A percentile compares a stretch with the other conserved stretches of the same genome.
Conservation (phyloP, 148 eudicot species). For the Rheum nobile region DNA sequence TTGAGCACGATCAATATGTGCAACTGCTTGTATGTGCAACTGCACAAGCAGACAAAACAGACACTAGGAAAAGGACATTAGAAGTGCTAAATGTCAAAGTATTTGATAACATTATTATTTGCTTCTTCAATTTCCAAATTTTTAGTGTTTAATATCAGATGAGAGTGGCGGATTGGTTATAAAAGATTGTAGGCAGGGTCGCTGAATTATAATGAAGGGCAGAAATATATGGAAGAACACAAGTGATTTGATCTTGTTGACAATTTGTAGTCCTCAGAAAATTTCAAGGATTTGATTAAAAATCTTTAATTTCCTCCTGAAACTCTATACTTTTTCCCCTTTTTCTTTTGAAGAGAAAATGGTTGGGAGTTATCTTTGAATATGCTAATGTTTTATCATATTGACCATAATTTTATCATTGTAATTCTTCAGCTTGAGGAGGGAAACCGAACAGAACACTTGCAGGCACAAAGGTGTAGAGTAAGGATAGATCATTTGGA, state of each 20-base stretch:
- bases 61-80: background rate
- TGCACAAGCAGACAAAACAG: background rate
- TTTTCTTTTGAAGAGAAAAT: background rate
- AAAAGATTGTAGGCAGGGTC: background rate
- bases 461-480: constrained; percentile 83
- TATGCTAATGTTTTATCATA: background rate
- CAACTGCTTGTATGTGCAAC: background rate
- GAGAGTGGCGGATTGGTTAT: background rate
- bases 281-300: background rate
- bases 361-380: background rate
- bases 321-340: background rate
- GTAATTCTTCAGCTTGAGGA: constrained; percentile 67
- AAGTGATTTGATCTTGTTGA: background rate
- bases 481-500: constrained; percentile 76
- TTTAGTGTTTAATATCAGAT: background rate
- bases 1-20: background rate
- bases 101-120: background rate
- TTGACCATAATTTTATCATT: background rate
- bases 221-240: background rate
- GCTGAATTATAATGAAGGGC: background rate
- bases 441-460: constrained; percentile 57
- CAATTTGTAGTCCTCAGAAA: background rate
- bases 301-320: background rate
- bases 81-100: background rate
- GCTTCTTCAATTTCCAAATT: background rate